Percentiles rank a stretch among this genome's conserved stretches.
Conservation (phyloP, 2,329 filamentous ascomycete genomes). For the Cordyceps cicadae region DNA sequence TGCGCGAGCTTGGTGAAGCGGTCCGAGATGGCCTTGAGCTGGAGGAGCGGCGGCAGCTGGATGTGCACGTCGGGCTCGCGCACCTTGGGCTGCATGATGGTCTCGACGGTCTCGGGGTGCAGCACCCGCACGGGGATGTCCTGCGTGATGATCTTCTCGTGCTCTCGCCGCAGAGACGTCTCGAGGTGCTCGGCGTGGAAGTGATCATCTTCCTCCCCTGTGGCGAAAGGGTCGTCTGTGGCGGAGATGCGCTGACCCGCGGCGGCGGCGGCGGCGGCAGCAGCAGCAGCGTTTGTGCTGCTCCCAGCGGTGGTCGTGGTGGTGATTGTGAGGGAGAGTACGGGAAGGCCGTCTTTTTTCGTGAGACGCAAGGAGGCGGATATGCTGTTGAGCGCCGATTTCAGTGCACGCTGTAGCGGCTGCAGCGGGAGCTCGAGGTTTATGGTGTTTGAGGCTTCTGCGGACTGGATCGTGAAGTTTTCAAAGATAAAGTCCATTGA, state of each 20-base stretch:
- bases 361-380: slow-evolving; percentile 82
- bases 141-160: slow-evolving; percentile 88
- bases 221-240: slow-evolving; percentile 30
- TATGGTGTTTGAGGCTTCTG: slow-evolving; percentile 75
- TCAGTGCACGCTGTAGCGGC: slow-evolving; percentile 82
- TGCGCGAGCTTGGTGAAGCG: slow-evolving; percentile 82
- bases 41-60: slow-evolving; percentile 73
- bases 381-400: slow-evolving; percentile 72
- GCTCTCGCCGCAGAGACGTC: slow-evolving; percentile 55
- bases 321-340: slow-evolving; percentile 84
- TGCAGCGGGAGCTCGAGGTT: slow-evolving; percentile 92
- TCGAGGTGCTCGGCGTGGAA: slow-evolving; percentile 45
- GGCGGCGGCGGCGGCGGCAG: slow-evolving; percentile 17
- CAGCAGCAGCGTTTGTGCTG: slow-evolving; percentile 20
- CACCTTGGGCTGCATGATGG: slow-evolving; percentile 85
- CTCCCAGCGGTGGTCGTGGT: slow-evolving; percentile 54
- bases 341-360: slow-evolving; percentile 80
- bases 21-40: slow-evolving; percentile 90
- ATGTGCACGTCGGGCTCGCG: slow-evolving; percentile 93
- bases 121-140: slow-evolving; percentile 93
- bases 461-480: slow-evolving; percentile 76
- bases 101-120: slow-evolving; percentile 73
- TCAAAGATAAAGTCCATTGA: slow-evolving; percentile 80
- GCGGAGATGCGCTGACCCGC: slow-evolving; percentile 19
- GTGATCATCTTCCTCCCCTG: slow-evolving; percentile 33